phyloP scores from a whole-genome alignment of 2,329 filamentous ascomycete species.

The Metarhizium guizhouense region DNA sequence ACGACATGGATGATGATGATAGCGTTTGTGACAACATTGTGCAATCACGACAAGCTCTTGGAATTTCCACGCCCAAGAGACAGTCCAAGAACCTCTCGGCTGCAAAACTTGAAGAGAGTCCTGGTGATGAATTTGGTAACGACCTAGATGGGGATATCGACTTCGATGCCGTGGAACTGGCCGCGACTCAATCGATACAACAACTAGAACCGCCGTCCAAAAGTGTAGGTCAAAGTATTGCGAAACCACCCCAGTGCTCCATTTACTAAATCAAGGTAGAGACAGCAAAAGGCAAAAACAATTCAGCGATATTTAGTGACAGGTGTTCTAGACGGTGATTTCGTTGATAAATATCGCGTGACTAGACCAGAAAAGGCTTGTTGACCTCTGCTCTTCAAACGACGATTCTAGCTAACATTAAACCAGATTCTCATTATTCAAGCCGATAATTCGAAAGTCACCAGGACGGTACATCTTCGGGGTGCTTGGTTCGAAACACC shows the following conservation, averaged over 20 bases:
- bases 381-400: neutral
- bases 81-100: conserved; percentile 3
- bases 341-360: conserved; percentile 53
- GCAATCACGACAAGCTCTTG: conserved; percentile 8
- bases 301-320: conserved; percentile 84
- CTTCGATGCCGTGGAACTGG: conserved; percentile 66
- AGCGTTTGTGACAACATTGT: conserved; percentile 36
- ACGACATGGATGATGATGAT: conserved; percentile 53
- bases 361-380: conserved; percentile 62
- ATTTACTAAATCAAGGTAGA: conserved; percentile 60
- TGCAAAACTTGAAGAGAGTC: conserved; percentile 7
- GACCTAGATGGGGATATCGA: conserved; percentile 64
- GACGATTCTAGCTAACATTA: conserved; percentile 9
- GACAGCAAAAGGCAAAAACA: conserved; percentile 55
- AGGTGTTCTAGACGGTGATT: conserved; percentile 61
- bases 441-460: conserved; percentile 59
- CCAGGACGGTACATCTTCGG: conserved; percentile 65
- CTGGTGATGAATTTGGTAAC: conserved; percentile 27
- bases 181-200: conserved; percentile 57
- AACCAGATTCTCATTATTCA: conserved; percentile 69
- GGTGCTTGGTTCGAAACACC: conserved; percentile 82
- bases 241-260: conserved; percentile 12
- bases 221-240: conserved; percentile 28
- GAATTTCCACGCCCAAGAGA: conserved; percentile 5
- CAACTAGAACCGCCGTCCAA: conserved; percentile 16